A percentile compares a stretch with the other conserved stretches of the same genome.
Conservation (phyloP, 768 basidiomycete genomes). For the Porpolomopsis calyptriformis region DNA sequence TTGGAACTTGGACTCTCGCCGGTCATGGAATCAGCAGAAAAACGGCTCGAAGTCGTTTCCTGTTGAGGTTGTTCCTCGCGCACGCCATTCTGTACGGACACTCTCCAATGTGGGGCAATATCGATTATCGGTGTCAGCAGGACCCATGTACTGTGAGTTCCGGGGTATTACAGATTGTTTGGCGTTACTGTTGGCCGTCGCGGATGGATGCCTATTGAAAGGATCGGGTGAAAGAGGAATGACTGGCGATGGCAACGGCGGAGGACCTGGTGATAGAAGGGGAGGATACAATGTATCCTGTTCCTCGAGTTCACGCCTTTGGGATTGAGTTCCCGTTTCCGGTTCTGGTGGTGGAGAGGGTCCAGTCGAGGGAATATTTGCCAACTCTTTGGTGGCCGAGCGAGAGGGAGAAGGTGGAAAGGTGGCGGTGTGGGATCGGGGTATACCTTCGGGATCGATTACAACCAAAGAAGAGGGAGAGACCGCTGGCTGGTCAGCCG, state of each 20-base stretch:
- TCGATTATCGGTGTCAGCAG: background rate
- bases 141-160: slow-evolving; percentile 21
- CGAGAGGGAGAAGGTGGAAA: slow-evolving; percentile 54
- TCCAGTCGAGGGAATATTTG: background rate
- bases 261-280: slow-evolving; percentile 17
- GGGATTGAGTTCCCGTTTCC: slow-evolving; percentile 36
- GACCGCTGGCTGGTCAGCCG: slow-evolving; percentile 30
- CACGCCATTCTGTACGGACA: background rate
- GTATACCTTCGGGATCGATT: slow-evolving; percentile 13
- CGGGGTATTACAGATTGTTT: slow-evolving; percentile 31
- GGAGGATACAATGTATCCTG: slow-evolving; percentile 38
- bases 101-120: background rate
- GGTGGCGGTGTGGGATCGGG: slow-evolving; percentile 17
- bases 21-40: slow-evolving; percentile 65
- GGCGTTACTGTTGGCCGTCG: slow-evolving; percentile 16
- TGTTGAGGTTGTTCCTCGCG: too few species aligned
- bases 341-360: slow-evolving; percentile 11
- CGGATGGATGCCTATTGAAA: slow-evolving; percentile 61
- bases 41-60: slow-evolving; percentile 38
- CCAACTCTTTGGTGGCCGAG: slow-evolving; percentile 17
- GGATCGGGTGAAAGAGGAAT: slow-evolving; percentile 82
- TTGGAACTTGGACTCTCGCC: slow-evolving; percentile 22
- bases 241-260: slow-evolving; percentile 37
- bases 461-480: slow-evolving; percentile 28
- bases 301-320: slow-evolving; percentile 42